Percentiles rank a stretch among this genome's conserved stretches.
Conservation (phyloP, 441 rosid genomes). For the Arabidopsis hybrid region DNA sequence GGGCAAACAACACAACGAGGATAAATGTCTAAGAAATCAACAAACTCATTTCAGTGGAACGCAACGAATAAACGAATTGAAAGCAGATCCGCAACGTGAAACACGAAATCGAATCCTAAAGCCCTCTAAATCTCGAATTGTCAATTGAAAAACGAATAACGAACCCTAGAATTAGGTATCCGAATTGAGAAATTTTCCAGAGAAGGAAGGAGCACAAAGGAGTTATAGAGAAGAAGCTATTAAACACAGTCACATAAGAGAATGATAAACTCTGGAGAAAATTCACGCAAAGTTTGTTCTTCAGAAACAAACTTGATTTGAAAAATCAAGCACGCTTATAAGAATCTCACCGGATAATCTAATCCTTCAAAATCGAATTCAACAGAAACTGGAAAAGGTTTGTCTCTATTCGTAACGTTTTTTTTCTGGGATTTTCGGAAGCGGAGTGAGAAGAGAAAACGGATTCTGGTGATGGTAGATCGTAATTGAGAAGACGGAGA, state of each 20-base stretch:
- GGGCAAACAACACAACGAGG: constrained; percentile 5
- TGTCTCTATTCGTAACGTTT: constrained; percentile 21
- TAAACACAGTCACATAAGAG: constrained; percentile 41
- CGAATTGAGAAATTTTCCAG: constrained; percentile 26
- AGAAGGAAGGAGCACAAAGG: constrained; percentile 29
- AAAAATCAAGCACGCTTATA: constrained; percentile 55
- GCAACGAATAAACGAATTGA: constrained; percentile 33
- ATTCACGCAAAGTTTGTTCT: constrained; percentile 37
- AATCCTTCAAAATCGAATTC: constrained; percentile 50
- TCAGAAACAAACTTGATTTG: constrained; percentile 37
- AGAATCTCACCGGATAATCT: constrained; percentile 57
- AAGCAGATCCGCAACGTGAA: constrained; percentile 60
- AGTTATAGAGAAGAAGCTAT: constrained; percentile 37
- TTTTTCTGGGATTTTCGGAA: constrained; percentile 1
- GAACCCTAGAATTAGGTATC: constrained; percentile 48
- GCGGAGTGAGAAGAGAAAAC: constrained; percentile 5
- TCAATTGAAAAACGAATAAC: constrained; percentile 46
- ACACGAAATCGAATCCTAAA: constrained; percentile 47
- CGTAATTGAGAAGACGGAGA: constrained; percentile 44
- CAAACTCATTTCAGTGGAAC: constrained; percentile 27
- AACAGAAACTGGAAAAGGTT: constrained; percentile 22
- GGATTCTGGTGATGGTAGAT: constrained; percentile 41
- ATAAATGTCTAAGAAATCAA: constrained; percentile 34
- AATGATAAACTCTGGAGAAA: constrained; percentile 22
- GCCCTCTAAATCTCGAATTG: constrained; percentile 49